Conservation (phyloP, 2,329 filamentous ascomycete genomes). For the Cladosporium oxysporum region DNA sequence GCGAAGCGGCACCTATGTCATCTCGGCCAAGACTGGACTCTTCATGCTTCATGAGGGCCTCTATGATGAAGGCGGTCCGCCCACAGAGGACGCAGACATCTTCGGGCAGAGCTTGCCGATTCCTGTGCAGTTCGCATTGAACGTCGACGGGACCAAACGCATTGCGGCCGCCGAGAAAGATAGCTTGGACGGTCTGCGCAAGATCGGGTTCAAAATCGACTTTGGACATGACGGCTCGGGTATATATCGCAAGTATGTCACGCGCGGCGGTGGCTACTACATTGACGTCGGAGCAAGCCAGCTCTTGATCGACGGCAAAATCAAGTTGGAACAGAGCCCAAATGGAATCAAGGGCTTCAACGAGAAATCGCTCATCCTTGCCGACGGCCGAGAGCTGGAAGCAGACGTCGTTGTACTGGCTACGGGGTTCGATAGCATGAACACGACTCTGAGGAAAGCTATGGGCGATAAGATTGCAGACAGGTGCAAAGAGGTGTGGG, state of each 20-base stretch:
- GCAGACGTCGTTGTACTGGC: constrained; percentile 63
- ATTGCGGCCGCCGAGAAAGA: constrained; percentile 33
- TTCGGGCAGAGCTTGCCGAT: constrained; percentile 55
- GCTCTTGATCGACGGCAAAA: constrained; percentile 64
- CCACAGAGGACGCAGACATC: constrained; percentile 26
- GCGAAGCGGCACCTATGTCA: constrained; percentile 64
- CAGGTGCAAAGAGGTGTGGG: constrained; percentile 53
- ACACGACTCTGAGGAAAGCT: constrained; percentile 60
- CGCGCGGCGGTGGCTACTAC: constrained; percentile 63
- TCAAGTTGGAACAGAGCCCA: constrained; percentile 54
- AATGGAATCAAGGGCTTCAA: constrained; percentile 57
- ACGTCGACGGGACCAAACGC: constrained; percentile 48
- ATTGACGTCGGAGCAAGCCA: constrained; percentile 66
- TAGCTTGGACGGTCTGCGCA: constrained; percentile 44
- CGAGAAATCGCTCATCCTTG: constrained; percentile 40
- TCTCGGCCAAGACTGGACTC: constrained; percentile 58
- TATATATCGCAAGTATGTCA: constrained; percentile 63
- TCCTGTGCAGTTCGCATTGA: constrained; percentile 61
- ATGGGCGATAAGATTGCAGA: constrained; percentile 64
- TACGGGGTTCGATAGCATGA: constrained; percentile 67
- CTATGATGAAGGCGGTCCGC: constrained; percentile 42
- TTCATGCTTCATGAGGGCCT: constrained; percentile 51
- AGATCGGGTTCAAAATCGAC: constrained; percentile 64
- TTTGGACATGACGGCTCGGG: constrained; percentile 59
- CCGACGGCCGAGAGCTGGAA: constrained; percentile 58